Base-by-base conservation (phyloP, 257 asterid genomes). In the Penstemon eatonii region DNA sequence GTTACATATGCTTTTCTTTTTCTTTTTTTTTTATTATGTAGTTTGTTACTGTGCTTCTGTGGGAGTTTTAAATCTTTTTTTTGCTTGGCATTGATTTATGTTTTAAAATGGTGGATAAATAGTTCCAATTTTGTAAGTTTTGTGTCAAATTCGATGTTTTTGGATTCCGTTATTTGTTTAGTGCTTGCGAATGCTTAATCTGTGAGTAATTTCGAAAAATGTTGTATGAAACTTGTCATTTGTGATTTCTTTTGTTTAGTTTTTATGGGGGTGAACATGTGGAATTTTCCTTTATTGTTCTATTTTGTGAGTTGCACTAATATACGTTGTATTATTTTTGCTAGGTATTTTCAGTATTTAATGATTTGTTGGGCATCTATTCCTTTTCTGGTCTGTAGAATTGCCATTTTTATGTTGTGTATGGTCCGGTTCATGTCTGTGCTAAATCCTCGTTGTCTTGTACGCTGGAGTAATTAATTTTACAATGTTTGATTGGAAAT, bases 1-100 rank as follows among this genome's bases (percentile, higher is more conserved):
- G 51, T 68, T 65, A 73, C 72, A 60, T 66, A 69, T 69, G 50
- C 65, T 18, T 60, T 7, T 15, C 18, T 15, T 79, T 46, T 19
- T 50, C 6, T 70, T 46, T 56, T 66, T 56, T 66, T 65, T 60
- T n/a, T 66, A 68, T 69, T 36, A 4, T 37, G 73, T 36, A 55
- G 41, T 52, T 64, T 19, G 18, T 7, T 67, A 25, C 41, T 52
- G 8, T 63, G 70, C 38, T 46, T 66, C 7, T 33, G 38, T 47
- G 5, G 41, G 56, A 15, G 53, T 18, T 60, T 36, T 36, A 37
- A 41, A 44, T 52, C 11, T 52, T 38, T 50, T 39, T 8, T 52
- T 12, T 18, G 39, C 46, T 59, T 66, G 69, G 25, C 52, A 60
- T 53, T 56, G 67, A 61, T 69, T 69, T 70, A 43, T 4, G 41